Conservation (phyloP, 179 eudicot genomes). For the Pouteria campechiana region DNA sequence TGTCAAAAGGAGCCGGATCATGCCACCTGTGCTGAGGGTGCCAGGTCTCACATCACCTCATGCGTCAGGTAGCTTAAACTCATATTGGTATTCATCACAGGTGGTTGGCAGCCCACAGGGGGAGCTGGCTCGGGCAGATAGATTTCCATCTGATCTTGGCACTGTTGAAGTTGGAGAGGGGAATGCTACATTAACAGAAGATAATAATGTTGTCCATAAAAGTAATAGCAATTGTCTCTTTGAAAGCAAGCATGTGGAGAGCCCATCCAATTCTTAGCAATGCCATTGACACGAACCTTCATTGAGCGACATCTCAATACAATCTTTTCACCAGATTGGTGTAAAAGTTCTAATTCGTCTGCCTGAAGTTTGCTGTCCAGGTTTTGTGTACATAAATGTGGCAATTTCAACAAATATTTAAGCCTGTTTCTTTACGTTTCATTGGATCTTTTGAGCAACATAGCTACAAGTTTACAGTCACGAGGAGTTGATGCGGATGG, state of each 20-base stretch:
- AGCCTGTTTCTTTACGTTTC: no score
- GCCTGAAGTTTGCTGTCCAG: no score
- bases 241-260: slow-evolving; percentile 28
- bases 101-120: slow-evolving; percentile 16
- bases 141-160: slow-evolving; percentile 5
- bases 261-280: slow-evolving; percentile 44
- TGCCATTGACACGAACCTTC: no score
- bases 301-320: no score
- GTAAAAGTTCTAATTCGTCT: no score
- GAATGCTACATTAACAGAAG: slow-evolving; percentile 14
- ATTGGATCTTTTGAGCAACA: no score
- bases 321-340: no score
- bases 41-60: slow-evolving; percentile 32
- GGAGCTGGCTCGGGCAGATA: slow-evolving; percentile 21
- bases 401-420: no score
- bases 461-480: no score
- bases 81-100: slow-evolving; percentile 23
- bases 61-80: slow-evolving; percentile 9
- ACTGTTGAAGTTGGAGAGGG: slow-evolving; percentile 13
- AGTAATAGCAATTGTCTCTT: no score
- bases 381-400: no score
- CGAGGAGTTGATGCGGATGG: no score
- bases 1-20: slow-evolving; percentile 44
- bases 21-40: slow-evolving; percentile 70
- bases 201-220: slow-evolving; percentile 12